These are phyloP conservation scores for Hemerocallis citrina DNA, from an alignment of 106 monocot genomes.

Conservation along the genomic window DNA sequence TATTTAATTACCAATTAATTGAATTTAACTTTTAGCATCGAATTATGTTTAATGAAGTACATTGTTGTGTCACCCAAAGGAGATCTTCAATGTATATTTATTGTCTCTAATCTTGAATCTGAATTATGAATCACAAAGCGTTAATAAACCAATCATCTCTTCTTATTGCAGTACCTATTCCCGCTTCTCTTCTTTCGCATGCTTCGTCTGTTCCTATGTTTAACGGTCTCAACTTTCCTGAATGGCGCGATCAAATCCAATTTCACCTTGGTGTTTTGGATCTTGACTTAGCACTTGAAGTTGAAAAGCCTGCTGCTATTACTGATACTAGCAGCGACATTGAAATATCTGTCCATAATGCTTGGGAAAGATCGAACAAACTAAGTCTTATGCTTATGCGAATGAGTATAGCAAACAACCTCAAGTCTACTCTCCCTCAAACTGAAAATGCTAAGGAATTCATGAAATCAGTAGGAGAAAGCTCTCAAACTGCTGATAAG, in stretches of 20 bases:
- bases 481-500: slow-evolving; percentile 4
- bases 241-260: slow-evolving; percentile 2
- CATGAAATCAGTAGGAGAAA: neutral
- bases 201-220: neutral
- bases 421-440: slow-evolving; percentile 1
- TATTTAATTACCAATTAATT: slow-evolving; percentile 3
- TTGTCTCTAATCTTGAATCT: neutral
- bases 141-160: neutral
- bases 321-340: neutral
- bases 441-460: slow-evolving; percentile 6
- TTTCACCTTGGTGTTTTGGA: slow-evolving; percentile 1
- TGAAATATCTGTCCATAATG: neutral
- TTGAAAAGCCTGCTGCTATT: neutral
- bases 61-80: neutral
- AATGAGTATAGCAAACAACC: neutral
- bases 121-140: slow-evolving; percentile 1
- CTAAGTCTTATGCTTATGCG: slow-evolving; percentile 12
- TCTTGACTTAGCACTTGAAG: slow-evolving; percentile 3
- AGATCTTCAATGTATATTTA: neutral
- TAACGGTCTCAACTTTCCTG: neutral
- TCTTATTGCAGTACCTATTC: neutral
- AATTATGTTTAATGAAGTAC: slow-evolving; percentile 7
- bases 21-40: slow-evolving; percentile 1
- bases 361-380: slow-evolving; percentile 11
- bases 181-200: neutral